These are phyloP conservation scores for Chytridium lagenaria DNA, from an alignment of 371 early-diverging fungal species.

Conservation along the genomic window DNA sequence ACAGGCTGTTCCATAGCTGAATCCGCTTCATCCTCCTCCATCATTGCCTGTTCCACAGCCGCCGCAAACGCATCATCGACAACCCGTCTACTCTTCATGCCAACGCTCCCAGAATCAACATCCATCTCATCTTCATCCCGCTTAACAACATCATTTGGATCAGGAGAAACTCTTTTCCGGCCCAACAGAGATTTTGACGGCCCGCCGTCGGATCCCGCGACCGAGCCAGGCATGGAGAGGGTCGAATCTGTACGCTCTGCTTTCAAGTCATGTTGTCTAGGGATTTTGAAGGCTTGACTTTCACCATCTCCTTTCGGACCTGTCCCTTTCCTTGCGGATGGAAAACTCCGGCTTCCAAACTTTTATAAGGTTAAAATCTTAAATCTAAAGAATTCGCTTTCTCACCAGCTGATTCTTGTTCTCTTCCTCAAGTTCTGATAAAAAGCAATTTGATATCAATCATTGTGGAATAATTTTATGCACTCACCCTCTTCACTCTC, in stretches of 20 bases:
- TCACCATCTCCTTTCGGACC: neutral
- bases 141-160: neutral
- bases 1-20: neutral
- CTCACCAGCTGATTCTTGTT: constrained; percentile 7
- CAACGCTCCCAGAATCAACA: neutral
- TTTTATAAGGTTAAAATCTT: neutral
- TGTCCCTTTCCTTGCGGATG: neutral
- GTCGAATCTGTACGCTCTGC: neutral
- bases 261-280: too few species aligned
- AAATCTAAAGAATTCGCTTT: neutral
- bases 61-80: neutral
- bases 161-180: neutral
- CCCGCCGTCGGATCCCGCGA: neutral
- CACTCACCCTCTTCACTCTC: constrained; percentile 48
- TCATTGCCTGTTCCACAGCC: neutral
- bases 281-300: neutral
- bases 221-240: neutral
- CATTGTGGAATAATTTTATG: neutral
- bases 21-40: neutral
- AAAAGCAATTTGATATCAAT: neutral
- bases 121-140: neutral
- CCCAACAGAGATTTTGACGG: neutral
- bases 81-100: neutral
- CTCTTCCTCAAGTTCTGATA: constrained; percentile 6
- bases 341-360: constrained; percentile 2